Conservation (phyloP, 129 eudicot genomes). For the Dittrichia graveolens region DNA sequence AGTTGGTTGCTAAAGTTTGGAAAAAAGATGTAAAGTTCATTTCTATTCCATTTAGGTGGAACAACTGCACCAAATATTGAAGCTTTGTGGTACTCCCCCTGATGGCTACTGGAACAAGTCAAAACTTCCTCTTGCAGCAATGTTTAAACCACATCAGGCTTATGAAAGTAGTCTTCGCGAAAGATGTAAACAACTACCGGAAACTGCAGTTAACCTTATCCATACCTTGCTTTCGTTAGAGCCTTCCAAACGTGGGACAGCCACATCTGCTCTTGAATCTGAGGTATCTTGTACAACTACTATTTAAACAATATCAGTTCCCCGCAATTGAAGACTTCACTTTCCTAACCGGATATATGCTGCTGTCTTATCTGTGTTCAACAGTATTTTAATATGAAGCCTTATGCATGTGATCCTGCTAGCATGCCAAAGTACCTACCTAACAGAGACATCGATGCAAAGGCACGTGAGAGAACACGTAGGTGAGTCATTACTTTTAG, state of each 20-base stretch:
- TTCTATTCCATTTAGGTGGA: slow-evolving; percentile 74
- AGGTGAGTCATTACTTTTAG: slow-evolving; percentile 62
- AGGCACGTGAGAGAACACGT: slow-evolving; percentile 54
- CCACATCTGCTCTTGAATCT: slow-evolving; percentile 65
- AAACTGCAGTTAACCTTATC: slow-evolving; percentile 61
- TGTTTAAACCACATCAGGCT: slow-evolving; percentile 79
- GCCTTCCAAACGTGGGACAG: slow-evolving; percentile 71
- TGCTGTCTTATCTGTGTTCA: no score
- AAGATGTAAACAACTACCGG: slow-evolving; percentile 71
- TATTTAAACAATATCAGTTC: background rate
- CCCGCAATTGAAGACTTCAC: background rate
- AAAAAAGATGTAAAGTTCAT: no score
- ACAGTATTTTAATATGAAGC: slow-evolving; percentile 73
- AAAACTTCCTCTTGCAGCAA: slow-evolving; percentile 69
- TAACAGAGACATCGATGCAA: slow-evolving; percentile 78
- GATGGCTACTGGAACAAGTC: slow-evolving; percentile 75
- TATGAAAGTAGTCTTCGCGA: slow-evolving; percentile 74
- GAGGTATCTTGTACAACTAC: slow-evolving; percentile 50
- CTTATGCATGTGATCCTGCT: slow-evolving; percentile 77
- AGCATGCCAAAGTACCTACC: slow-evolving; percentile 84
- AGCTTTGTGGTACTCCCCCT: slow-evolving; percentile 79
- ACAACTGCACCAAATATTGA: slow-evolving; percentile 84
- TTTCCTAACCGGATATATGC: slow-evolving; percentile 1
- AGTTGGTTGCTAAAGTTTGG: no score
- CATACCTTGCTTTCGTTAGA: slow-evolving; percentile 70